Evolutionary conservation across 2,329 filamentous ascomycete genomes (phyloP).

Genomic region (Calonectria fujianensis): DNA sequence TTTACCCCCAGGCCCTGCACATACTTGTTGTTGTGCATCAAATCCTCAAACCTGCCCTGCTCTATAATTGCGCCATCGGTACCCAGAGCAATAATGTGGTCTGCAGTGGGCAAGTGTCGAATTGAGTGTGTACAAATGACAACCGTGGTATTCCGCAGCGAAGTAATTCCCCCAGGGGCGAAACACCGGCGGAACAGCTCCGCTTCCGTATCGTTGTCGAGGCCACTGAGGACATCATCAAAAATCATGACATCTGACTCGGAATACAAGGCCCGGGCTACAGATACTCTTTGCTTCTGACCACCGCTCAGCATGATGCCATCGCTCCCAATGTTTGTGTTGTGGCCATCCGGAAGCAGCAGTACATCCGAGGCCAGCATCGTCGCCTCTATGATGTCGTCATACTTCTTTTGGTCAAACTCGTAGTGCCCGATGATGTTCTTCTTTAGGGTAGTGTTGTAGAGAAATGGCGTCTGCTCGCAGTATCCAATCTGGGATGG

Average conservation of each 20-base stretch:
- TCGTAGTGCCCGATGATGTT: slow-evolving; percentile 62
- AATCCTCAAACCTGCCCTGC: slow-evolving; percentile 58
- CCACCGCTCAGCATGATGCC: slow-evolving; percentile 66
- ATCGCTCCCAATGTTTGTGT: slow-evolving; percentile 63
- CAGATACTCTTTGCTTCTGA: slow-evolving; percentile 60
- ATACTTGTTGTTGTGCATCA: slow-evolving; percentile 60
- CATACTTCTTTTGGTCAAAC: slow-evolving; percentile 59
- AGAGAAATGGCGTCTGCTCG: slow-evolving; percentile 59
- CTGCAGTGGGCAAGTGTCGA: slow-evolving; percentile 59
- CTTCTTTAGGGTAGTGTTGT: slow-evolving; percentile 60
- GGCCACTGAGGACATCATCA: slow-evolving; percentile 67
- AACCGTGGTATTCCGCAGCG: slow-evolving; percentile 61
- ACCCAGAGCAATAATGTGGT: slow-evolving; percentile 69
- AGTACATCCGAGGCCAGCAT: slow-evolving; percentile 58
- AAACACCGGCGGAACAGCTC: slow-evolving; percentile 66
- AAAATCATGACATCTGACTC: slow-evolving; percentile 63
- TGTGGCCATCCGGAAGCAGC: slow-evolving; percentile 59
- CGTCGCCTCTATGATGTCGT: slow-evolving; percentile 59
- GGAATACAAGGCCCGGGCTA: slow-evolving; percentile 68
- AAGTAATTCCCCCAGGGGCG: slow-evolving; percentile 63
- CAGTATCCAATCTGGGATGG: slow-evolving; percentile 56
- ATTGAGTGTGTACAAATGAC: slow-evolving; percentile 63
- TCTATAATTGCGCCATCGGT: slow-evolving; percentile 65
- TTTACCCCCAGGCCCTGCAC: slow-evolving; percentile 62
- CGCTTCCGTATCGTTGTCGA: slow-evolving; percentile 66